These are phyloP conservation scores for Trifolium dubium DNA, from an alignment of 306 rosid species.

Conservation along the genomic window DNA sequence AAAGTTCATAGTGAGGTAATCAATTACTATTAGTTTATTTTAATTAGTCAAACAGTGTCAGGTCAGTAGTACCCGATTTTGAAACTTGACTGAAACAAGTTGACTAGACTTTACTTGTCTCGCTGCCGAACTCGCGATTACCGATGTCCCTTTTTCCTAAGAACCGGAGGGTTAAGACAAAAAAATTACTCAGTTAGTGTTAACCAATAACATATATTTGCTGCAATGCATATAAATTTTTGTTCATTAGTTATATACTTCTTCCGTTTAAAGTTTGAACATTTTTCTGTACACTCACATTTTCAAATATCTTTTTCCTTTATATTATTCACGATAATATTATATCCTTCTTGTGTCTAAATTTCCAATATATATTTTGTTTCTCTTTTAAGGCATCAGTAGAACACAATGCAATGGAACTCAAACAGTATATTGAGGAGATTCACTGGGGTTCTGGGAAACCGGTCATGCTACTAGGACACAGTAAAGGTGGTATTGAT, in stretches of 20 bases:
- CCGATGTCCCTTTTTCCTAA: not conserved
- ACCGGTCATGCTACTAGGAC: constrained; percentile 80
- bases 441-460: constrained; percentile 87
- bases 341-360: not conserved
- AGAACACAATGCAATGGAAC: constrained; percentile 81
- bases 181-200: not conserved
- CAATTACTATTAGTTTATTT: not conserved
- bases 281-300: not conserved
- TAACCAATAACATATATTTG: not conserved
- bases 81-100: not conserved
- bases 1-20: constrained; percentile 86
- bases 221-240: not conserved
- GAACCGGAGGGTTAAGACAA: not conserved
- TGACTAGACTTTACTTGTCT: not conserved
- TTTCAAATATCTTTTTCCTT: too few relatives aligned
- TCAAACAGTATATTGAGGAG: constrained; percentile 78
- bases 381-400: constrained; percentile 63
- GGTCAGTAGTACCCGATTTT: not conserved
- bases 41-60: constrained; percentile 1
- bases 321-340: too few relatives aligned
- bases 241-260: not conserved
- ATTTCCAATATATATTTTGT: constrained; percentile 4
- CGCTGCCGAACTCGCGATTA: not conserved
- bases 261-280: not conserved
- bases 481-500: constrained; percentile 92